Evolutionary conservation across 176 grass and related monocot genomes (phyloP), one percentile per base, ranked within the genome.

Genomic region (Stipa capillata): DNA sequence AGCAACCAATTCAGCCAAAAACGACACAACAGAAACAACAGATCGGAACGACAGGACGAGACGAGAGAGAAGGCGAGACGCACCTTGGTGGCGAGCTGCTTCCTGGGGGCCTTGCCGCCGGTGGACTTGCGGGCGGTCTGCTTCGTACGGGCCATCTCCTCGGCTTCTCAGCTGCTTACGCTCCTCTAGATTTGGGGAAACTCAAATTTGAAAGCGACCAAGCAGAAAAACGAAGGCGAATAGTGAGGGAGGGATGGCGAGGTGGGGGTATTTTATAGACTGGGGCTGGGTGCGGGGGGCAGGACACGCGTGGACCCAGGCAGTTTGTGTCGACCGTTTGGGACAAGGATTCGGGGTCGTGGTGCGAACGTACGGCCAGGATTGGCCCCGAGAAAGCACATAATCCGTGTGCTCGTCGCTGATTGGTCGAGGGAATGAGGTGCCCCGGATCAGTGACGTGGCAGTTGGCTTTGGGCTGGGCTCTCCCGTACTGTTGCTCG

Each of bases 71-170:
- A 1, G 2, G 0, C 16, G 27, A 12, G 4, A 28, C 81, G 59
- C 3, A 88, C 86, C 89, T 97, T 97, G 66, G 94, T 97, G 20
- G 94, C 94, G 42, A 97, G 91, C 89, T 97, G 91, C 94, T 97
- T 97, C 25, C 94, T 61, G 0, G 94, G 94, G 0, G 91, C 94
- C 87, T 97, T 97, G 14, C 89, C 94, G 4, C 94, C 94, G 37
- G 91, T 97, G 6, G 94, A 97, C 76, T 97, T 97, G 42, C 94
- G 82, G 7, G 94, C 94, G 3, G 94, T 97, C 87, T 97, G 94
- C 89, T 97, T 97, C 15, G 94, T 97, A 62, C 91, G 83, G 61
- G 94, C 94, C 94, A 97, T 97, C 42, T 34, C 29, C 2, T 34
- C 4, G 2, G 14, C 50, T 3, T 0, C 40, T 52, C 14, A 10